Evolutionary conservation across 257 asterid genomes (phyloP).

Genomic region (Paraleonurus japonicus): DNA sequence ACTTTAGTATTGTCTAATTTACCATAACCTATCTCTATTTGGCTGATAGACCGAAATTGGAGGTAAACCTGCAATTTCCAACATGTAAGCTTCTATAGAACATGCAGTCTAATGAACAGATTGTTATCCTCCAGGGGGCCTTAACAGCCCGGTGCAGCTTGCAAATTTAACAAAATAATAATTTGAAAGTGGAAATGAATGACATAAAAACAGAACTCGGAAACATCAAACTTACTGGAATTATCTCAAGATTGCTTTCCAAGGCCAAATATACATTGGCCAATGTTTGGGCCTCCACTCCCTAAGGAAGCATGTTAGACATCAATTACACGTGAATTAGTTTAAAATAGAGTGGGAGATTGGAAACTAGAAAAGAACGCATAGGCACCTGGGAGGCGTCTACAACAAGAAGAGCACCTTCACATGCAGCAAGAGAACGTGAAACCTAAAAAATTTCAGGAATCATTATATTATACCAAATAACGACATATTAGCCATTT

Average conservation of each 20-base stretch:
- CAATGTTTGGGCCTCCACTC: slow-evolving; percentile 99
- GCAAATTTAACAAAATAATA: background rate
- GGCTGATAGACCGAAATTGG: background rate
- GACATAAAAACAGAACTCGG: background rate
- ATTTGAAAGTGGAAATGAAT: slow-evolving; percentile 3
- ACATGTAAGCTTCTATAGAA: slow-evolving; percentile 13
- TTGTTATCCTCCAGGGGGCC: slow-evolving; percentile 3
- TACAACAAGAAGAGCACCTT: slow-evolving; percentile 98
- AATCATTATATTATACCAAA: slow-evolving; percentile 25
- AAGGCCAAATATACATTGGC: slow-evolving; percentile 96
- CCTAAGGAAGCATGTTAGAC: slow-evolving; percentile 48
- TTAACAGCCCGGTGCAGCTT: slow-evolving; percentile 12
- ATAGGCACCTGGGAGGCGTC: slow-evolving; percentile 93
- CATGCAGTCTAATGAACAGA: slow-evolving; percentile 9
- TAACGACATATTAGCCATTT: slow-evolving; percentile 8
- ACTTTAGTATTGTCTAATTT: background rate
- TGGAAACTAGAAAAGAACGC: slow-evolving; percentile 7
- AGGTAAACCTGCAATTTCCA: background rate
- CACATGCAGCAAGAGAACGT: slow-evolving; percentile 99
- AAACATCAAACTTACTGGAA: slow-evolving; percentile 66
- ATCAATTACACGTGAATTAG: background rate
- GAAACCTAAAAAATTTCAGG: slow-evolving; percentile 60
- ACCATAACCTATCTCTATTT: slow-evolving; percentile 7
- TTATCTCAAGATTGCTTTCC: slow-evolving; percentile 98
- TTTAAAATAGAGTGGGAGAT: background rate